Evolutionary conservation across 2,329 filamentous ascomycete genomes (phyloP).

Genomic region (Nigrospora sphaerica): DNA sequence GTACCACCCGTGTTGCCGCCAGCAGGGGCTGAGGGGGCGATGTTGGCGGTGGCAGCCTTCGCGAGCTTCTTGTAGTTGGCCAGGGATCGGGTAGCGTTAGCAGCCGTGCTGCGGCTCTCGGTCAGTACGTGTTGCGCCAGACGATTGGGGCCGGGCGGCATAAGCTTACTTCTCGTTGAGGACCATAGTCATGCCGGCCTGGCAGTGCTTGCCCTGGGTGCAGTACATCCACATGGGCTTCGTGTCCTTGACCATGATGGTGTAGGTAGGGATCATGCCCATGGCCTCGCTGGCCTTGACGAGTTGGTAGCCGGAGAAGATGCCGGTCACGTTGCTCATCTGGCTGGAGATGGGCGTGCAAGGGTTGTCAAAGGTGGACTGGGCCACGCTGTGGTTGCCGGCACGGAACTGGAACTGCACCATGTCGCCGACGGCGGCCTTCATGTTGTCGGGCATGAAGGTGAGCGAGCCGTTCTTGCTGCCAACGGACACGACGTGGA

Average conservation of each 20-base stretch:
- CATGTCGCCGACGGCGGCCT: constrained; percentile 54
- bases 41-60: constrained; percentile 19
- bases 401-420: constrained; percentile 61
- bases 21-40: constrained; percentile 16
- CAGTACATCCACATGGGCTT: constrained; percentile 77
- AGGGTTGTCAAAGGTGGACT: constrained; percentile 67
- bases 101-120: constrained; percentile 28
- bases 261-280: constrained; percentile 59
- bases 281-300: constrained; percentile 43
- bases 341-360: constrained; percentile 54
- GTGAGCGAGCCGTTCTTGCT: constrained; percentile 45
- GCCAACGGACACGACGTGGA: constrained; percentile 62
- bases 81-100: constrained; percentile 46
- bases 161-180: constrained; percentile 63
- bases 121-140: constrained; percentile 3
- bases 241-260: constrained; percentile 59
- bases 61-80: constrained; percentile 38
- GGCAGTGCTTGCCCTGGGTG: constrained; percentile 66
- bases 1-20: constrained; percentile 5
- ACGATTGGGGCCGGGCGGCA: not conserved
- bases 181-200: constrained; percentile 67
- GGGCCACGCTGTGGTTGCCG: constrained; percentile 72
- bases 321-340: constrained; percentile 42
- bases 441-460: constrained; percentile 61
- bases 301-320: constrained; percentile 62